Conservation (phyloP, 2,329 filamentous ascomycete species). For the Pseudogymnoascus sp. region DNA sequence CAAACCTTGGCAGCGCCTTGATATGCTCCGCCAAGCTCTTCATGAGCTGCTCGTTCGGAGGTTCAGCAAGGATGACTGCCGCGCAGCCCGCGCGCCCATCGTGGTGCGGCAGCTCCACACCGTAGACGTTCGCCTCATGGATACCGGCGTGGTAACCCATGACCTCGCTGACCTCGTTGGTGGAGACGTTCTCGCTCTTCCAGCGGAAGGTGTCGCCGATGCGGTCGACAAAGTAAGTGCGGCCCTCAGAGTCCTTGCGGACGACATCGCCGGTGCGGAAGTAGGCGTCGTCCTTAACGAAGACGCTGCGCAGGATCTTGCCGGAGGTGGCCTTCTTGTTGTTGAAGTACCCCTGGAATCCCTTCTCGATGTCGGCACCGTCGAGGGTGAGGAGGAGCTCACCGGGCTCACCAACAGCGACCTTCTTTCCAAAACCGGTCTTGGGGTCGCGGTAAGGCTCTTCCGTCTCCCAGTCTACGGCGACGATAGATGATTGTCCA, state of each 20-base stretch:
- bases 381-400: slow-evolving; percentile 70
- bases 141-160: slow-evolving; percentile 59
- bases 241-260: slow-evolving; percentile 60
- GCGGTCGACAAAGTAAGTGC: slow-evolving; percentile 72
- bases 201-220: slow-evolving; percentile 72
- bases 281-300: slow-evolving; percentile 68
- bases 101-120: slow-evolving; percentile 68
- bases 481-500: slow-evolving; percentile 47
- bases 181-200: slow-evolving; percentile 80
- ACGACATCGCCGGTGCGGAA: slow-evolving; percentile 81
- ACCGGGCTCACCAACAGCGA: slow-evolving; percentile 54
- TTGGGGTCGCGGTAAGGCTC: slow-evolving; percentile 56
- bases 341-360: slow-evolving; percentile 76
- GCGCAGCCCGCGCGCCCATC: slow-evolving; percentile 80
- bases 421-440: slow-evolving; percentile 59
- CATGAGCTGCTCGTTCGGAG: slow-evolving; percentile 39
- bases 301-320: slow-evolving; percentile 68
- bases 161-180: slow-evolving; percentile 70
- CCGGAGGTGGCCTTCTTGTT: slow-evolving; percentile 60
- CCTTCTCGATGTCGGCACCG: slow-evolving; percentile 48
- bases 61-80: slow-evolving; percentile 52
- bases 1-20: slow-evolving; percentile 58
- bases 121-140: slow-evolving; percentile 78
- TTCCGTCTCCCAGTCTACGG: slow-evolving; percentile 64
- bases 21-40: slow-evolving; percentile 54